Percentiles rank a stretch among this genome's conserved stretches.
Conservation (phyloP, 2,329 filamentous ascomycete species). For the Neonectria hederae region DNA sequence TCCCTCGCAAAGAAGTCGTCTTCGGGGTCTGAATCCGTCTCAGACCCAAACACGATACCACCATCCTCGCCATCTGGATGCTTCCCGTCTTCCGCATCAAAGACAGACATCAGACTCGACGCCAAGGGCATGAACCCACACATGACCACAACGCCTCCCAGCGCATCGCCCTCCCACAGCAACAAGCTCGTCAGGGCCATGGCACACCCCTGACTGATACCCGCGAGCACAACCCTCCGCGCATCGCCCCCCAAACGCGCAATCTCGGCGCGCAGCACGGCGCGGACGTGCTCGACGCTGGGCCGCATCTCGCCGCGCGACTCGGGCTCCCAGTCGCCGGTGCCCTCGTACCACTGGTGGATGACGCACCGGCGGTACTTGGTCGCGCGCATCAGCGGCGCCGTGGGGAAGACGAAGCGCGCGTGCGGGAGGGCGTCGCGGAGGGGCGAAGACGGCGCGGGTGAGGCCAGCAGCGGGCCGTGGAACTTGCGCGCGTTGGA, state of each 20-base stretch:
- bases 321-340: slow-evolving; percentile 48
- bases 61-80: slow-evolving; percentile 2
- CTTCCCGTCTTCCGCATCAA: slow-evolving; percentile 19
- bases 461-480: slow-evolving; percentile 48
- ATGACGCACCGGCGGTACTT: slow-evolving; percentile 47
- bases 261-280: slow-evolving; percentile 49
- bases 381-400: slow-evolving; percentile 48
- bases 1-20: slow-evolving; percentile 37
- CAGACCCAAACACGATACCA: slow-evolving; percentile 7
- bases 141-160: slow-evolving; percentile 55
- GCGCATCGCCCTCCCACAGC: slow-evolving; percentile 52
- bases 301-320: slow-evolving; percentile 50
- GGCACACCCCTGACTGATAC: slow-evolving; percentile 65
- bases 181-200: slow-evolving; percentile 54
- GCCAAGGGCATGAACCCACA: slow-evolving; percentile 57
- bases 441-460: slow-evolving; percentile 36
- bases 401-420: slow-evolving; percentile 62
- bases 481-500: slow-evolving; percentile 53
- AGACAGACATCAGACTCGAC: slow-evolving; percentile 39
- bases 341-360: slow-evolving; percentile 50
- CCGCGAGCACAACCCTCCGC: slow-evolving; percentile 56
- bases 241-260: slow-evolving; percentile 46
- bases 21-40: background rate
- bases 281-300: slow-evolving; percentile 53
- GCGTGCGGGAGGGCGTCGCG: slow-evolving; percentile 51